Evolutionary conservation across 371 early-diverging fungal species (phyloP), one percentile per base, ranked within the genome.

Genomic region (Cokeromyces recurvatus): DNA sequence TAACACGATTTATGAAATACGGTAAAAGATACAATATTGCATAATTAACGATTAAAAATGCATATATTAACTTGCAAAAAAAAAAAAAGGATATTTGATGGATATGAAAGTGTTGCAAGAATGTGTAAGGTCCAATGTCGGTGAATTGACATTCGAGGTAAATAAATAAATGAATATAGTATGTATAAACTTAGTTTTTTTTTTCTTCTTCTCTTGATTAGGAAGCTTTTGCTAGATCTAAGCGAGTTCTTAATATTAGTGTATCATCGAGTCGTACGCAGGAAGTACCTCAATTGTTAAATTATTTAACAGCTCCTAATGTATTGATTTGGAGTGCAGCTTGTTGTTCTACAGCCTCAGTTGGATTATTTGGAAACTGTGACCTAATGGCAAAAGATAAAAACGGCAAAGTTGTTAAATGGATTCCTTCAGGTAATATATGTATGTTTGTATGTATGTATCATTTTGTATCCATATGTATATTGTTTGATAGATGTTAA

Each of bases 251-350:
- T 20, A 88, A 88, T 46, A 86, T 88, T 29, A 79, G 82, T 8
- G 86, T 88, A 1, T 78, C 80, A 2, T 80, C 85, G 0, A 76
- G 80, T 14, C 66, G 84, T 14, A 83, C 75, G 31, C 77, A 77
- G 23, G 86, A 86, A 53, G 82, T 84, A 3, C 88, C 88, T 23
- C 82, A 82, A 45, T 57, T 85, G 10, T 54, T 88, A 16, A 88
- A 88, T 51, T 79, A 86, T 56, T 55, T 85, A 27, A 86, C 89
- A 6, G 84, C 87, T 2, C 88, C 88, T 9, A 85, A 86, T 59
- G 87, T 86, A n/a, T 62, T 87, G 8, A 81, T 88, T 34, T 78
- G 87, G 74, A 82, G 82, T 51, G 88, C 88, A 7, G 88, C 86
- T 2, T 82, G 78, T 44, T 78, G 79, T 15, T 82, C 86, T 3